These are phyloP conservation scores for Mortierella alpina DNA, from an alignment of 192 early-diverging fungal species.

Conservation along the genomic window DNA sequence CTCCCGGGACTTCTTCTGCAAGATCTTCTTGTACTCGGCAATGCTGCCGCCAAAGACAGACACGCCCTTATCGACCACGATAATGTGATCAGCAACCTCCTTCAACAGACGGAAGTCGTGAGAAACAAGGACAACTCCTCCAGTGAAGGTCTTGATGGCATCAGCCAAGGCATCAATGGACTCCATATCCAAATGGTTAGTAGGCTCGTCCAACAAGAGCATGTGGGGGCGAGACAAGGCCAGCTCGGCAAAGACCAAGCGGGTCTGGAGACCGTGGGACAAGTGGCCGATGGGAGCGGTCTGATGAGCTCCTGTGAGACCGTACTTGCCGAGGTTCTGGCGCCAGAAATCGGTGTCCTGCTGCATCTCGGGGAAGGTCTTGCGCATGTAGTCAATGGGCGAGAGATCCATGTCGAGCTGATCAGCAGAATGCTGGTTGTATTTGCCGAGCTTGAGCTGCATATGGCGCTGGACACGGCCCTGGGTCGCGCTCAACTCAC, in stretches of 20 bases:
- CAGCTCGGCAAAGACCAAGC: constrained; percentile 96
- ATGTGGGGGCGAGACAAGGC: constrained; percentile 91
- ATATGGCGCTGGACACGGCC: constrained; percentile 93
- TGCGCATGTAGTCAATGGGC: constrained; percentile 93
- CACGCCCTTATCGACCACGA: constrained; percentile 88
- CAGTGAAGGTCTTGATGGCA: constrained; percentile 94
- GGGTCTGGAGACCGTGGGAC: constrained; percentile 94
- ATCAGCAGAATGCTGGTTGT: constrained; percentile 98
- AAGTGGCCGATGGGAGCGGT: constrained; percentile 89
- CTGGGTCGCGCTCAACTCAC: constrained; percentile 82
- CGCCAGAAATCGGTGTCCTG: constrained; percentile 94
- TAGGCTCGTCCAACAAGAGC: constrained; percentile 98
- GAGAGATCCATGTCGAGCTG: constrained; percentile 89
- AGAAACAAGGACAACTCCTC: constrained; percentile 96
- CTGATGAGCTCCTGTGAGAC: constrained; percentile 93
- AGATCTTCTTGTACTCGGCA: constrained; percentile 89
- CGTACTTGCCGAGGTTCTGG: constrained; percentile 90
- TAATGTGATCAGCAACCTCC: constrained; percentile 95
- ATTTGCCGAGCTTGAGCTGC: constrained; percentile 93
- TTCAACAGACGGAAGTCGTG: constrained; percentile 99
- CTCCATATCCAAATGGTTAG: constrained; percentile 95
- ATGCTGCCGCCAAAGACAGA: constrained; percentile 85
- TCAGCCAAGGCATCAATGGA: constrained; percentile 95
- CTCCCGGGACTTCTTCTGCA: constrained; percentile 60
- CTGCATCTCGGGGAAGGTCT: constrained; percentile 81